Percentiles rank a stretch among this genome's conserved stretches.
These are phyloP conservation scores for Naganishia liquefaciens DNA, from an alignment of 1,284 basidiomycete species.

Conservation along the genomic window DNA sequence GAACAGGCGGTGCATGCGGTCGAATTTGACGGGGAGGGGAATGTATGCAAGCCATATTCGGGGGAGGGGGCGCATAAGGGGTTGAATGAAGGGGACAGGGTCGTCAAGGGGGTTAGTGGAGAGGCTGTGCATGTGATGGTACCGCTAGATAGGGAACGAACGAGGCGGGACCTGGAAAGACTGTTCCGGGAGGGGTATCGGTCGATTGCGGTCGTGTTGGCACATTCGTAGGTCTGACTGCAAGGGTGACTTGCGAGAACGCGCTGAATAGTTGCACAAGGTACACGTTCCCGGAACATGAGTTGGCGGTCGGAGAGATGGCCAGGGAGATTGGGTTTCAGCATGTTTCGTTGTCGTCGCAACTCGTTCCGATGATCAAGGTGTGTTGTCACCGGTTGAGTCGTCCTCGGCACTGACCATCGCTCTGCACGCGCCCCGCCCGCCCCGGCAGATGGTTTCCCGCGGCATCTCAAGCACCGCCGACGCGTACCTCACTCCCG, in stretches of 20 bases:
- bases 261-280: not conserved
- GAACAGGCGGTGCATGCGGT: conserved; percentile 71
- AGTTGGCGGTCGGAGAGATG: conserved; percentile 68
- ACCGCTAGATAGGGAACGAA: conserved; percentile 64
- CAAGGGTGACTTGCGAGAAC: not conserved
- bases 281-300: conserved; percentile 59
- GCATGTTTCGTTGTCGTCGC: conserved; percentile 84
- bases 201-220: conserved; percentile 80
- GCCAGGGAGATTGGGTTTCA: conserved; percentile 76
- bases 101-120: conserved; percentile 81
- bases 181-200: conserved; percentile 76
- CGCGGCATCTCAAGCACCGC: conserved; percentile 89
- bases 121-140: conserved; percentile 87
- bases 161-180: conserved; percentile 62
- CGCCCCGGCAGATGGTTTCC: conserved; percentile 67
- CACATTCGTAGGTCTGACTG: conserved; percentile 63
- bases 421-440: not conserved
- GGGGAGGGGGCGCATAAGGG: conserved; percentile 69
- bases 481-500: conserved; percentile 94
- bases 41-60: conserved; percentile 66
- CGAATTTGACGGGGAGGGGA: conserved; percentile 64
- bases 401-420: not conserved
- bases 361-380: conserved; percentile 90
- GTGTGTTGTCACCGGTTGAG: not conserved
- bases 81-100: conserved; percentile 59